Percentiles rank a stretch among this genome's conserved stretches.
These are phyloP conservation scores for Nakazawaea sp. DNA, from an alignment of 805 yeast genomes.

Conservation along the genomic window DNA sequence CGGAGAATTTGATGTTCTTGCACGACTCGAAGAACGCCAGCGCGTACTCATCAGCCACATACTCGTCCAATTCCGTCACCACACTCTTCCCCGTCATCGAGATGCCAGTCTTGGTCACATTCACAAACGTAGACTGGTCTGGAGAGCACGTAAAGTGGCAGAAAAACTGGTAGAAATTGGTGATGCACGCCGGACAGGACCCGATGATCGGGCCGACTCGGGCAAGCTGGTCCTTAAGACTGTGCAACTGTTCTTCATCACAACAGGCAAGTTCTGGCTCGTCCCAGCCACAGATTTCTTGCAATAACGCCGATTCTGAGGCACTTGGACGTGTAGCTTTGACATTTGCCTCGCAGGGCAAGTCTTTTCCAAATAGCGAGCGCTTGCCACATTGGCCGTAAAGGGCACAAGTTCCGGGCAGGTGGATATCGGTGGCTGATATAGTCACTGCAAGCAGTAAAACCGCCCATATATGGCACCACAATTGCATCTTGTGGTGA, in stretches of 20 bases:
- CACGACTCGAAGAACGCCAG: conserved; percentile 71
- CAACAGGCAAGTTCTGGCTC: conserved; percentile 57
- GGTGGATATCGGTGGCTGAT: conserved; percentile 18
- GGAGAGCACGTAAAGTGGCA: conserved; percentile 91
- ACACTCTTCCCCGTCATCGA: conserved; percentile 45
- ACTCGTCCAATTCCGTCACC: conserved; percentile 67
- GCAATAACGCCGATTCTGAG: conserved; percentile 38
- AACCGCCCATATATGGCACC: too few relatives aligned
- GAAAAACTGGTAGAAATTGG: conserved; percentile 77
- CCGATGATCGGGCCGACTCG: conserved; percentile 78
- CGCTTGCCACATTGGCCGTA: conserved; percentile 72
- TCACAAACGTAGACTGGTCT: conserved; percentile 66
- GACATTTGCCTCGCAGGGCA: conserved; percentile 69
- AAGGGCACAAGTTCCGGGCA: conserved; percentile 45
- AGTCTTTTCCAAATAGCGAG: conserved; percentile 65
- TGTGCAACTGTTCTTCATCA: conserved; percentile 49
- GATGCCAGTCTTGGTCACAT: conserved; percentile 47
- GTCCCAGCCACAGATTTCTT: conserved; percentile 70
- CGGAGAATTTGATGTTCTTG: conserved; percentile 82
- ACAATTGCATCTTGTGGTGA: too few relatives aligned
- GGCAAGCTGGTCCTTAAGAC: conserved; percentile 52
- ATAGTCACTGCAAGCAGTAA: too few relatives aligned
- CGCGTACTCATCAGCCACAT: conserved; percentile 55
- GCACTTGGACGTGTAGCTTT: conserved; percentile 40
- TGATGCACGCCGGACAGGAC: conserved; percentile 89